Conservation (phyloP, 2,329 filamentous ascomycete genomes). For the Apiospora saccharicola region DNA sequence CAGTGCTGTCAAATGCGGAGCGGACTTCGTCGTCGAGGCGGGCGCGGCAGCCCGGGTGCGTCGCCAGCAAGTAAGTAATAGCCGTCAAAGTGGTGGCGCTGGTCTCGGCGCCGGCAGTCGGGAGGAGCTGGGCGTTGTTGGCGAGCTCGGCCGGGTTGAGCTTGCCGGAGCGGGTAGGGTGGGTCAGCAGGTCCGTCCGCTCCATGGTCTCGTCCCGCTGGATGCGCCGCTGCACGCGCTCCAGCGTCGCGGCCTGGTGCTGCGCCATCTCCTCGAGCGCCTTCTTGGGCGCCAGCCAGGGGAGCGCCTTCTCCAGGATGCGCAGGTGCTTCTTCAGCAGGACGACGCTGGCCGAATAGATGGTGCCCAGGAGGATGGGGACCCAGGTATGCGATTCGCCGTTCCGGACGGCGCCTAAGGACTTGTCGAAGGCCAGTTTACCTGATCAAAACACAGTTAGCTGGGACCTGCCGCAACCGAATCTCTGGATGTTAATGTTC, state of each 20-base stretch:
- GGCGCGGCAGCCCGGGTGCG: constrained; percentile 37
- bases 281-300: constrained; percentile 24
- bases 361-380: constrained; percentile 29
- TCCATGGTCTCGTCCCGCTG: constrained; percentile 32
- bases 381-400: constrained; percentile 31
- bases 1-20: constrained; percentile 42
- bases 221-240: constrained; percentile 29
- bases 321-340: constrained; percentile 29
- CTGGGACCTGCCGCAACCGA: constrained; percentile 30
- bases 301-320: constrained; percentile 25
- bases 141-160: constrained; percentile 27
- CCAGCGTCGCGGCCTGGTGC: constrained; percentile 29
- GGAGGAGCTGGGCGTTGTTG: constrained; percentile 27
- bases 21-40: constrained; percentile 49
- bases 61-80: constrained; percentile 49
- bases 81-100: constrained; percentile 53
- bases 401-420: constrained; percentile 31
- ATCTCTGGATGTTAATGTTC: too few relatives aligned
- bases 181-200: constrained; percentile 30
- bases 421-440: constrained; percentile 32
- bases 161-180: constrained; percentile 27
- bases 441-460: constrained; percentile 23
- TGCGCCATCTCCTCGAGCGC: constrained; percentile 21
- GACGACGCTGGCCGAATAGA: constrained; percentile 28
- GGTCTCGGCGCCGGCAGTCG: constrained; percentile 52